These are phyloP conservation scores for Talaromyces piceae DNA, from an alignment of 2,329 filamentous ascomycete species.

Conservation along the genomic window DNA sequence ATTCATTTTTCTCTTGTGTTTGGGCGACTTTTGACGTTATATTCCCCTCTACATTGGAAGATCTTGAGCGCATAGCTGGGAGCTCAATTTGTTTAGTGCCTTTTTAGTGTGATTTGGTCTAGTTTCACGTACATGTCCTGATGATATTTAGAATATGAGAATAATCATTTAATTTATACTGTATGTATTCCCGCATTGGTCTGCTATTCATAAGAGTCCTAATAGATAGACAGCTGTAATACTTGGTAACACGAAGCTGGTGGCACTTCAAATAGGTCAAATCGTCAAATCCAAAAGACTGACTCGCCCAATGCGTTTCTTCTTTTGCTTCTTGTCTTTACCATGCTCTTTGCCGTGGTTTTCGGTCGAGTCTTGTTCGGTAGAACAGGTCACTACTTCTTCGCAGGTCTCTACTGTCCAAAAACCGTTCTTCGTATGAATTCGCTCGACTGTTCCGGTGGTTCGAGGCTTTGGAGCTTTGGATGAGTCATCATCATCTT, in stretches of 20 bases:
- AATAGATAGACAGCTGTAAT: neutral
- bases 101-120: neutral
- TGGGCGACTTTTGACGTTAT: neutral
- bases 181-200: no score
- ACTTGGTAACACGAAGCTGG: neutral
- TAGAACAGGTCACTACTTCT: slow-evolving; percentile 8
- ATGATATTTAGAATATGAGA: neutral
- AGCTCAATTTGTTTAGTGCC: neutral
- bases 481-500: neutral
- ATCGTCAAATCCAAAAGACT: slow-evolving; percentile 30
- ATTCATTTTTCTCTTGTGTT: neutral
- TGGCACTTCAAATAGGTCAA: slow-evolving; percentile 14
- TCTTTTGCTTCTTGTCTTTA: slow-evolving; percentile 11
- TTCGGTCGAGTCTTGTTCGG: slow-evolving; percentile 6
- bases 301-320: slow-evolving; percentile 26
- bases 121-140: neutral
- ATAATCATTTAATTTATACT: no score
- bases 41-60: neutral
- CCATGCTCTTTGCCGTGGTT: slow-evolving; percentile 6
- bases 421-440: slow-evolving; percentile 18
- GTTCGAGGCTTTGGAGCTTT: neutral
- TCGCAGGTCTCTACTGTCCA: slow-evolving; percentile 16
- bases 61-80: neutral
- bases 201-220: no score
- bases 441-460: slow-evolving; percentile 14